Percentiles rank a stretch among this genome's conserved stretches.
phyloP scores from a whole-genome alignment of 2,329 filamentous ascomycete species.

The Cercospora brassicicola region DNA sequence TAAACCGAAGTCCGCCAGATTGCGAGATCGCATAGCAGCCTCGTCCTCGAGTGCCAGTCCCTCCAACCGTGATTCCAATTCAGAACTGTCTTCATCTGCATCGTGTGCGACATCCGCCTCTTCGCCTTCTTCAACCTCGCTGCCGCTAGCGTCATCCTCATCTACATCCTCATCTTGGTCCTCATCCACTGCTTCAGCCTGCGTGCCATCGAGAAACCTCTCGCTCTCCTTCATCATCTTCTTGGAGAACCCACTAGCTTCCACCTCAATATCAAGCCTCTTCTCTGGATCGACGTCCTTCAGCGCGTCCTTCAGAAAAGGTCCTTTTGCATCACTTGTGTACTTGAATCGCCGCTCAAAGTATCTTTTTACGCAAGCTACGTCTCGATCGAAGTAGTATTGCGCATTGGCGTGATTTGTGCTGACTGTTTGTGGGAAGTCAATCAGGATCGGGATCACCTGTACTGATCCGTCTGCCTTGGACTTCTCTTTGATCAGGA shows the following conservation, averaged over 20 bases:
- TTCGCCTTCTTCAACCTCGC: conserved; percentile 21
- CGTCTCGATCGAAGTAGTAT: conserved; percentile 96
- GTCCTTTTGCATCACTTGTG: conserved; percentile 74
- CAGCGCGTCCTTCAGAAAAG: conserved; percentile 80
- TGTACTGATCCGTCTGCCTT: conserved; percentile 43
- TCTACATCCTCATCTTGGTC: conserved; percentile 44
- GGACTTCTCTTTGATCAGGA: conserved; percentile 75
- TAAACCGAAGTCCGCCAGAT: conserved; percentile 27
- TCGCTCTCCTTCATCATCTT: conserved; percentile 97
- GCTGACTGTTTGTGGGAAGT: conserved; percentile 98
- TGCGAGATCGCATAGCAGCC: conserved; percentile 19
- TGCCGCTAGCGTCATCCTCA: conserved; percentile 20
- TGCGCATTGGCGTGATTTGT: conserved; percentile 91
- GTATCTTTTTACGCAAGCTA: conserved; percentile 92
- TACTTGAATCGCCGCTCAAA: conserved; percentile 90
- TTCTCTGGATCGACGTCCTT: conserved; percentile 68
- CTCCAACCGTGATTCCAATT: conserved; percentile 30
- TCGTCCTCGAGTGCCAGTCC: conserved; percentile 27
- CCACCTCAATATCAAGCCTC: conserved; percentile 81
- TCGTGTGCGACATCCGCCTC: conserved; percentile 22
- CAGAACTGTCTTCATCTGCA: conserved; percentile 26
- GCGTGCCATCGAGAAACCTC: conserved; percentile 74
- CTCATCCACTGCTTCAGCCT: conserved; percentile 46
- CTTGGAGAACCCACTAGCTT: conserved; percentile 92
- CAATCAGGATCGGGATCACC: conserved; percentile 82